These are phyloP conservation scores for Claviceps digitariae DNA, from an alignment of 2,329 filamentous ascomycete species.

Conservation along the genomic window DNA sequence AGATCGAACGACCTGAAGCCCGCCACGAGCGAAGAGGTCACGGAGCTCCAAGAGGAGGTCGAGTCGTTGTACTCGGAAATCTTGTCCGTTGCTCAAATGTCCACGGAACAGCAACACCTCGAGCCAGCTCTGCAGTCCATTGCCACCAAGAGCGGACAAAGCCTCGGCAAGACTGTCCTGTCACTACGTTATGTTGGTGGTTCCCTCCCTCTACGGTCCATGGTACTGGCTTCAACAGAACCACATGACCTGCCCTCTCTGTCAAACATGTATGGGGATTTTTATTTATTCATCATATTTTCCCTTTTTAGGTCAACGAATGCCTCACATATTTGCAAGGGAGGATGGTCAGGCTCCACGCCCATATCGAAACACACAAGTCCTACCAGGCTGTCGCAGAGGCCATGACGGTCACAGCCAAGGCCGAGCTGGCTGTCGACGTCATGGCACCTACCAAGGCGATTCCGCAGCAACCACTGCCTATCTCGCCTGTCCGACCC, in stretches of 20 bases:
- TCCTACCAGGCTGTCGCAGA: slow-evolving; percentile 29
- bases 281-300: background rate
- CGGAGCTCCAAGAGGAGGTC: slow-evolving; percentile 46
- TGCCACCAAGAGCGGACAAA: slow-evolving; percentile 28
- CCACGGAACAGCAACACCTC: slow-evolving; percentile 52
- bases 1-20: slow-evolving; percentile 14
- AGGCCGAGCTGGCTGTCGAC: slow-evolving; percentile 26
- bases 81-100: slow-evolving; percentile 56
- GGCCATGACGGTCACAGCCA: slow-evolving; percentile 28
- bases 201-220: background rate
- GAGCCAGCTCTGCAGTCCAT: slow-evolving; percentile 41
- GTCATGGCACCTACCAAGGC: slow-evolving; percentile 11
- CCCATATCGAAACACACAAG: slow-evolving; percentile 29
- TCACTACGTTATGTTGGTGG: slow-evolving; percentile 35
- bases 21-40: slow-evolving; percentile 27
- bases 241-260: no score
- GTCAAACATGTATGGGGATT: slow-evolving; percentile 8
- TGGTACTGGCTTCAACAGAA: background rate
- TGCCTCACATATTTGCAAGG: slow-evolving; percentile 39
- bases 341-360: slow-evolving; percentile 28
- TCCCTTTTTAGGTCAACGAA: slow-evolving; percentile 29
- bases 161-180: slow-evolving; percentile 28
- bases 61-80: slow-evolving; percentile 59
- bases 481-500: slow-evolving; percentile 22
- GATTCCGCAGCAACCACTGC: slow-evolving; percentile 11